Evolutionary conservation across 139 green algal species (phyloP), one percentile per base, ranked within the genome.

Genomic region (Chara braunii): DNA sequence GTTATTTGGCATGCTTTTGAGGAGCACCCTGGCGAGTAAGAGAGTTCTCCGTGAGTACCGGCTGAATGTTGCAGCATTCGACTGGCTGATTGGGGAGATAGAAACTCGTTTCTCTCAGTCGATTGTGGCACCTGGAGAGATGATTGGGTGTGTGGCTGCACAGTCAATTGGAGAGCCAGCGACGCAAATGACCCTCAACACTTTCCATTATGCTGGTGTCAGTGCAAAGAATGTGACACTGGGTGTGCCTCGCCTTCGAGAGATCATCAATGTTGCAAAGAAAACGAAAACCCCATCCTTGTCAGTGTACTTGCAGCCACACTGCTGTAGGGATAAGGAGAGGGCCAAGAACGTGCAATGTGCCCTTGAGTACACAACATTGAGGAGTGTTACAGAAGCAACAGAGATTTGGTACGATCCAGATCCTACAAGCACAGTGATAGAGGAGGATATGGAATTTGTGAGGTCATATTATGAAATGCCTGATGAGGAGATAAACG

Each of bases 201-300:
- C 93, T 18, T 99, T 99, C 84, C 94, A 99, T 68, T 91, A 86
- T 70, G 88, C 88, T 4, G 87, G 88, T 82, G 87, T 96, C 67
- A 93, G 84, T 8, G 93, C 89, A 44, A 97, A 96, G 86, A 99
- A 98, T 76, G 93, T 98, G 26, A 99, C 94, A 33, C 87, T 97
- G 63, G 94, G 93, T 40, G 92, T 99, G 78, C 94, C 94, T 5
- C 87, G 94, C 26, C 80, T 99, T 24, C 95, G 86, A 3, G 94
- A 99, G 78, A 96, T 99, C 85, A 98, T 98, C 84, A 98, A 99
- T 78, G 85, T 98, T 18, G 86, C 94, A 36, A 98, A 99, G 83
- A 95, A 91, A 81, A 97, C 96, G 81, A 97, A 97, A 80, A 99
- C 94, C 54, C 94, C 94, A 33, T 87, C 77, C 1, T 79, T 96